These are phyloP conservation scores for Botrytis aclada DNA, from an alignment of 2,329 filamentous ascomycete species.

Conservation along the genomic window DNA sequence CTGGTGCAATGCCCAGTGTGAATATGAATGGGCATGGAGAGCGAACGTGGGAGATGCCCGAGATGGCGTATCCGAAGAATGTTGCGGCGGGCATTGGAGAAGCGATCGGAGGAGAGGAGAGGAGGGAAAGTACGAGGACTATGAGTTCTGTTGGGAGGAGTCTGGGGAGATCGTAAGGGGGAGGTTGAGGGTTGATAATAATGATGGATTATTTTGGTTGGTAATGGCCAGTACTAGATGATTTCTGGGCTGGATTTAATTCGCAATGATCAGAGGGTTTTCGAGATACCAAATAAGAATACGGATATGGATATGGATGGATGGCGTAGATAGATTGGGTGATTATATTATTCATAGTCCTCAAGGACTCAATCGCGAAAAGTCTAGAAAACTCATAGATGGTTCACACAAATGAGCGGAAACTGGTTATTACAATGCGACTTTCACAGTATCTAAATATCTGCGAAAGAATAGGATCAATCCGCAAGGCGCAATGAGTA, in stretches of 20 bases:
- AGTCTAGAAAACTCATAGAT: not conserved
- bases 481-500: not conserved
- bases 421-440: too few species aligned
- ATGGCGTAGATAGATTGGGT: not conserved
- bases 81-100: not conserved
- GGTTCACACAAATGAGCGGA: not conserved
- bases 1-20: not conserved
- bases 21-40: conserved; percentile 20
- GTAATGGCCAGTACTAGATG: not conserved
- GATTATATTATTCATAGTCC: not conserved
- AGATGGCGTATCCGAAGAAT: conserved; percentile 19
- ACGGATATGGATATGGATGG: not conserved
- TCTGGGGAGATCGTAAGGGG: not conserved
- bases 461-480: not conserved
- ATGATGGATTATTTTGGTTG: not conserved
- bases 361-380: not conserved
- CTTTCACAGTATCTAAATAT: not conserved
- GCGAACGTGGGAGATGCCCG: conserved; percentile 26
- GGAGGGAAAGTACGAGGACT: conserved; percentile 6
- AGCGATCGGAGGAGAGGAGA: conserved; percentile 14
- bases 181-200: not conserved
- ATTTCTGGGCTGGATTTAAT: not conserved
- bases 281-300: not conserved
- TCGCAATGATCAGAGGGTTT: not conserved
- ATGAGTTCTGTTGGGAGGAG: conserved; percentile 15